Conservation (phyloP, 2,329 filamentous ascomycete species). For the Rasamsonia emersonii region DNA sequence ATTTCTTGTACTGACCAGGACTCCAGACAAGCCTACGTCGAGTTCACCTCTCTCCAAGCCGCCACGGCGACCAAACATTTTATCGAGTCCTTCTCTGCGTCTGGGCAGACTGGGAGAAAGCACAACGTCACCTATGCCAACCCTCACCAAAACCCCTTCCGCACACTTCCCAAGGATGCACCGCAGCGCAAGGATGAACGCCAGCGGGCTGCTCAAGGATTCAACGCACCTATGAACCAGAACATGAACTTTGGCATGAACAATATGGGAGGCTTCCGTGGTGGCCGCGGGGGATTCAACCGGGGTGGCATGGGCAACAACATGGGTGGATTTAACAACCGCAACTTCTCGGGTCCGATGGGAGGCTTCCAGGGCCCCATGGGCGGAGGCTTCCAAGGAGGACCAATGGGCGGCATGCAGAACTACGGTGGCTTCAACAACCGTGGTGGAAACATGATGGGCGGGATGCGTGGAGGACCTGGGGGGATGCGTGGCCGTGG, state of each 20-base stretch:
- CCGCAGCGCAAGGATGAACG: conserved; percentile 61
- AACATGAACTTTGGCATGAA: conserved; percentile 34
- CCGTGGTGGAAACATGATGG: conserved; percentile 48
- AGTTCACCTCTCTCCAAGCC: conserved; percentile 74
- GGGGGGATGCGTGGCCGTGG: conserved; percentile 52
- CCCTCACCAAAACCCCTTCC: conserved; percentile 75
- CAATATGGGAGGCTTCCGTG: conserved; percentile 45
- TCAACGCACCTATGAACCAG: conserved; percentile 29
- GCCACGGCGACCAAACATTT: conserved; percentile 76
- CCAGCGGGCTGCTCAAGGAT: conserved; percentile 39
- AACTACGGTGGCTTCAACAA: conserved; percentile 40
- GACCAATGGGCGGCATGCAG: conserved; percentile 44
- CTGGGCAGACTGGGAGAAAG: conserved; percentile 53
- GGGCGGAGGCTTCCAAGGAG: conserved; percentile 33
- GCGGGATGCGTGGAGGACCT: conserved; percentile 45
- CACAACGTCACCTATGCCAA: conserved; percentile 66
- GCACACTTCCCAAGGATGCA: conserved; percentile 81
- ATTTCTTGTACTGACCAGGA: neutral
- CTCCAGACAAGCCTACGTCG: conserved; percentile 65
- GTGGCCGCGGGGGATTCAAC: conserved; percentile 42
- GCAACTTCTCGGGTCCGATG: conserved; percentile 42
- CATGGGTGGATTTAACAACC: conserved; percentile 44
- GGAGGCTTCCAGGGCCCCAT: conserved; percentile 46
- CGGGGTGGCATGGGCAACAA: conserved; percentile 38
- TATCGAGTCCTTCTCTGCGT: conserved; percentile 58